Base-by-base conservation (phyloP, 2,329 filamentous ascomycete species). In the Chrysoporthe cubensis region DNA sequence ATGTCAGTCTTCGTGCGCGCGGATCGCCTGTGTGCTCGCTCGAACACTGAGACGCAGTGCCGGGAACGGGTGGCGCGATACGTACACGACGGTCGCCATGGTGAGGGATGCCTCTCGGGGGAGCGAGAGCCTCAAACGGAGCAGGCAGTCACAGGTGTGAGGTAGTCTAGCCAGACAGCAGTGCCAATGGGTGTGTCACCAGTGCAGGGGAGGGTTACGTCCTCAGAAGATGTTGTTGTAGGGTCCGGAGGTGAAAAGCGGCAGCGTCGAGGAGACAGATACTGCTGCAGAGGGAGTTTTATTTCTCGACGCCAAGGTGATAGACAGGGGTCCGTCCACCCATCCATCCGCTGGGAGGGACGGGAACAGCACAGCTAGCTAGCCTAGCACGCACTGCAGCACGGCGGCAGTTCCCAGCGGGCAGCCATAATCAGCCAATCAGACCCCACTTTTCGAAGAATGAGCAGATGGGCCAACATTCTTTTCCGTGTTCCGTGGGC, bases 401-500 rank as follows among this genome's bases (percentile, higher is more conserved):
- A 26, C 52, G 32, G 52, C 26, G 34, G 18, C 56, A 40, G 34
- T 58, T n/a, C 56, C 34, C 26, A 26, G 26, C 26, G 26, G 26
- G 26, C 26, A 40, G 56, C 32, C 56, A 34, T 59, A 37, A 58
- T 67, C 61, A 64, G 67, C 67, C 67, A 69, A 67, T 64, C 37
- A 48, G 50, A 56, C 42, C 61, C 67, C 67, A 69, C 67, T 52
- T 56, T 44, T 72, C 71, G 72, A 72, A 78, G 74, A 77, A 78
- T 79, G 76, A 78, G 76, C 74, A 78, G 76, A 79, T 76, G 71
- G 64, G 50, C 65, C 68, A 71, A 70, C 68, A 71, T 70, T 63
- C 68, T 62, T 67, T 78, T 74, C 77, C 76, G 77, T 67, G 70
- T 75, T 76, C 77, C 77, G 77, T n/a, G n/a, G n/a, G n/a, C n/a